Percentiles rank a stretch among this genome's conserved stretches.
Evolutionary conservation across 805 yeast species (phyloP).

Genomic region (Aciculoconidium aculeatum): DNA sequence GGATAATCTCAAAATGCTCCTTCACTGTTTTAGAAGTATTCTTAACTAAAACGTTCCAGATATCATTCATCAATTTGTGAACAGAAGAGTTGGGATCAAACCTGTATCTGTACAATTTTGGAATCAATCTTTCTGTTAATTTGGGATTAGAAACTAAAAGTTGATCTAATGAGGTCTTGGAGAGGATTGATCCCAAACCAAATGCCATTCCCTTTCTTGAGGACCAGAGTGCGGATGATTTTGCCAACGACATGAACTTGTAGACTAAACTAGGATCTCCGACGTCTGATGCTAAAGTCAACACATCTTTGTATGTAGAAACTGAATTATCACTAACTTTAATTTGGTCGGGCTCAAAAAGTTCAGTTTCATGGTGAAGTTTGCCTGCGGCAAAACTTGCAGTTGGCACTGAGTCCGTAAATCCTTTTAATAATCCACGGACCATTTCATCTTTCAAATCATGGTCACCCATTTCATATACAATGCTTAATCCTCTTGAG

Average conservation of each 20-base stretch:
- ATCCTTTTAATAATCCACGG: slow-evolving; percentile 65
- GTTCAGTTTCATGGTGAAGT: slow-evolving; percentile 70
- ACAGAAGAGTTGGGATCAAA: slow-evolving; percentile 80
- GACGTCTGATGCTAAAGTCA: slow-evolving; percentile 84
- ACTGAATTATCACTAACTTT: slow-evolving; percentile 81
- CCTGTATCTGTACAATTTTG: slow-evolving; percentile 76
- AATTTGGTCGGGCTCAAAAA: slow-evolving; percentile 78
- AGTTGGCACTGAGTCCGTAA: slow-evolving; percentile 60
- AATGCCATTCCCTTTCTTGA: slow-evolving; percentile 92
- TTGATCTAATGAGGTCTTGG: slow-evolving; percentile 68
- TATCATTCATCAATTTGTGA: slow-evolving; percentile 76
- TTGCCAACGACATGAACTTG: slow-evolving; percentile 88
- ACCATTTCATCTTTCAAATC: slow-evolving; percentile 69
- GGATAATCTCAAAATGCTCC: slow-evolving; percentile 50
- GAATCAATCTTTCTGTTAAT: slow-evolving; percentile 59
- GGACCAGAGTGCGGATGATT: slow-evolving; percentile 84
- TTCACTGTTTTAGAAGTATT: slow-evolving; percentile 50
- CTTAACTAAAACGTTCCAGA: slow-evolving; percentile 73
- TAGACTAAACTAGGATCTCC: slow-evolving; percentile 94
- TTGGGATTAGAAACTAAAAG: slow-evolving; percentile 48
- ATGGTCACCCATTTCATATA: slow-evolving; percentile 70
- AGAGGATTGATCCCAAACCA: slow-evolving; percentile 80
- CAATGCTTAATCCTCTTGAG: slow-evolving; percentile 75
- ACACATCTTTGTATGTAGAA: slow-evolving; percentile 85
- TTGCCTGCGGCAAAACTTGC: slow-evolving; percentile 53